These are phyloP conservation scores for Novymonas esmeraldas DNA, from an alignment of 208 protist species.

Conservation along the genomic window DNA sequence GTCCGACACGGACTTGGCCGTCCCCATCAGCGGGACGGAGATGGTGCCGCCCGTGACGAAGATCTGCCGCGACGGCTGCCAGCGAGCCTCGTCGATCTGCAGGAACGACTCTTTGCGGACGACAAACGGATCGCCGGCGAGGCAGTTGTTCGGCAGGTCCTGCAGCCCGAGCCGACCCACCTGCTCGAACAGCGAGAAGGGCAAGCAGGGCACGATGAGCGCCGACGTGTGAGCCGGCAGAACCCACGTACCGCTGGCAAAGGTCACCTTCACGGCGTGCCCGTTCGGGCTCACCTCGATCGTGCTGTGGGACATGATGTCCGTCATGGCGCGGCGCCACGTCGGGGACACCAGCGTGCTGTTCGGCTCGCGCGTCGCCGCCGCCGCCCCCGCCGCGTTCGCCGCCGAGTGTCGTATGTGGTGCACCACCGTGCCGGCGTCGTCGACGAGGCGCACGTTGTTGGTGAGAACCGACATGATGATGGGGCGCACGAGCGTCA, in stretches of 20 bases:
- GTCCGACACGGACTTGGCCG: conserved; percentile 33
- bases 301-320: conserved; percentile 35
- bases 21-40: conserved; percentile 46
- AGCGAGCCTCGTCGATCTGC: conserved; percentile 30
- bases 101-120: conserved; percentile 42
- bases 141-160: conserved; percentile 54
- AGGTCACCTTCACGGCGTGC: conserved; percentile 32
- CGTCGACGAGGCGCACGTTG: conserved; percentile 48
- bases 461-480: conserved; percentile 41
- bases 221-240: conserved; percentile 35
- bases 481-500: conserved; percentile 28
- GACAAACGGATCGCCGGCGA: conserved; percentile 55
- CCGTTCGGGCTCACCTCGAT: conserved; percentile 46
- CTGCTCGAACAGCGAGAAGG: conserved; percentile 49
- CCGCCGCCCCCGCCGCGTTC: neutral
- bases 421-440: conserved; percentile 31
- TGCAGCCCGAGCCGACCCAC: conserved; percentile 26
- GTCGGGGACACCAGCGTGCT: neutral
- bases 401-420: conserved; percentile 1
- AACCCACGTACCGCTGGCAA: conserved; percentile 28
- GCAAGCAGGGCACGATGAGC: conserved; percentile 66
- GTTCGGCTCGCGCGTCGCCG: neutral
- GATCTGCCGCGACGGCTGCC: conserved; percentile 19
- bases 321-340: conserved; percentile 32
- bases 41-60: conserved; percentile 63